phyloP scores from a whole-genome alignment of 73 alveolate species.

The Tetrahymena elliotti region DNA sequence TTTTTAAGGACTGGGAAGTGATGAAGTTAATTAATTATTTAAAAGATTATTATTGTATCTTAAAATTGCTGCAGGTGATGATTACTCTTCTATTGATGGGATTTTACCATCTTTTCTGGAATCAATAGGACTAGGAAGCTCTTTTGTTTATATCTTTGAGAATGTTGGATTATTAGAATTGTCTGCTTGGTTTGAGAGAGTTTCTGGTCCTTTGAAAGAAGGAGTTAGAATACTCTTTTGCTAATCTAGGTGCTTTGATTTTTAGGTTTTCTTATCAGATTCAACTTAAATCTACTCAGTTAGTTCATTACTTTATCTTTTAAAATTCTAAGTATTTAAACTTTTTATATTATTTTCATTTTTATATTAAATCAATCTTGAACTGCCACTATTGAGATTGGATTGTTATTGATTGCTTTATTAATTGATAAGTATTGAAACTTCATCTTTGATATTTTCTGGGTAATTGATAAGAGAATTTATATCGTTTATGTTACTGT shows the following conservation, averaged over 20 bases:
- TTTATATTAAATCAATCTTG: neutral
- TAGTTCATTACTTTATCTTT: neutral
- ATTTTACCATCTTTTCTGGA: neutral
- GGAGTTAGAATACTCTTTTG: neutral
- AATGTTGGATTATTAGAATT: neutral
- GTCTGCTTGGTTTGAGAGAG: neutral
- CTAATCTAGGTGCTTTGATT: neutral
- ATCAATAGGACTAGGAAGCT: neutral
- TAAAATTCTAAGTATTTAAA: neutral
- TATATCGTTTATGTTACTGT: neutral
- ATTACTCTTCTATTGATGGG: neutral
- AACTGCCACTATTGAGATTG: neutral
- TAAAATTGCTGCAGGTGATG: neutral
- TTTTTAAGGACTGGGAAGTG: neutral
- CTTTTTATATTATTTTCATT: neutral
- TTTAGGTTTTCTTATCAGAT: neutral
- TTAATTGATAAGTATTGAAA: neutral
- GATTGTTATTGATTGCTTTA: neutral
- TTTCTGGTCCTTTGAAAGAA: neutral
- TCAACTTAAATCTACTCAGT: neutral
- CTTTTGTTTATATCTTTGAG: neutral
- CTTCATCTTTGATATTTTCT: neutral
- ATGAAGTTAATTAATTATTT: neutral
- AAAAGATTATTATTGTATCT: neutral
- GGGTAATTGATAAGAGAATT: neutral